These are phyloP conservation scores for Trichoderma afroharzianum DNA, from an alignment of 2,329 filamentous ascomycete species.

Conservation along the genomic window DNA sequence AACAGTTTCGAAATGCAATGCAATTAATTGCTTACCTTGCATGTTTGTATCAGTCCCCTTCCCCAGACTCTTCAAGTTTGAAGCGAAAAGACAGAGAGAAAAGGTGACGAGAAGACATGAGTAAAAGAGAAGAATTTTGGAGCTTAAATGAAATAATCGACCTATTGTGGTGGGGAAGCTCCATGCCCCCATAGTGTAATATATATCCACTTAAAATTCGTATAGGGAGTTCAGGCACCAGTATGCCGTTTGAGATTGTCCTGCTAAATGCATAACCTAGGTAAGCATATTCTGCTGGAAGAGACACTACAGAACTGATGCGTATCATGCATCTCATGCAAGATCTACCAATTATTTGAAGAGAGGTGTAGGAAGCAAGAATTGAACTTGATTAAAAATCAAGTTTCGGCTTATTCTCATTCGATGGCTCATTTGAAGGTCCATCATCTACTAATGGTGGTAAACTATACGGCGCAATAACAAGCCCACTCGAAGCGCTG, in stretches of 20 bases:
- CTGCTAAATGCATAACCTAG: background rate
- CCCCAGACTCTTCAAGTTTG: background rate
- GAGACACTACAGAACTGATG: background rate
- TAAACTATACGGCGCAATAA: constrained; percentile 83
- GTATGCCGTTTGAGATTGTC: background rate
- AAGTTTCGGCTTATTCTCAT: constrained; percentile 61
- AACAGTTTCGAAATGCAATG: background rate
- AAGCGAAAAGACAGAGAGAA: constrained; percentile 6
- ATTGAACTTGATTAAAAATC: constrained; percentile 59
- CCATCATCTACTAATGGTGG: constrained; percentile 74
- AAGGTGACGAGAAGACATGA: constrained; percentile 15
- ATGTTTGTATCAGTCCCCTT: background rate
- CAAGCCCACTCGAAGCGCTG: constrained; percentile 73
- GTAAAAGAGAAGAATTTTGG: constrained; percentile 18
- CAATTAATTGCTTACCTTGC: constrained; percentile 18
- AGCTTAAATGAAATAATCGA: constrained; percentile 22
- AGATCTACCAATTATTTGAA: background rate
- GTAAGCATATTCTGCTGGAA: background rate
- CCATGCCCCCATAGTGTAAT: constrained; percentile 18
- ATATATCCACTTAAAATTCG: constrained; percentile 3
- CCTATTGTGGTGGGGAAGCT: constrained; percentile 19
- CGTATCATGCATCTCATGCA: background rate
- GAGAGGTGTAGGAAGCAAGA: background rate
- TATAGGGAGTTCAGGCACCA: background rate
- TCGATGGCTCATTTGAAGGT: constrained; percentile 37